Evolutionary conservation across 2,329 filamentous ascomycete species (phyloP), one percentile per base, ranked within the genome.

Genomic region (Penicillium expansum): DNA sequence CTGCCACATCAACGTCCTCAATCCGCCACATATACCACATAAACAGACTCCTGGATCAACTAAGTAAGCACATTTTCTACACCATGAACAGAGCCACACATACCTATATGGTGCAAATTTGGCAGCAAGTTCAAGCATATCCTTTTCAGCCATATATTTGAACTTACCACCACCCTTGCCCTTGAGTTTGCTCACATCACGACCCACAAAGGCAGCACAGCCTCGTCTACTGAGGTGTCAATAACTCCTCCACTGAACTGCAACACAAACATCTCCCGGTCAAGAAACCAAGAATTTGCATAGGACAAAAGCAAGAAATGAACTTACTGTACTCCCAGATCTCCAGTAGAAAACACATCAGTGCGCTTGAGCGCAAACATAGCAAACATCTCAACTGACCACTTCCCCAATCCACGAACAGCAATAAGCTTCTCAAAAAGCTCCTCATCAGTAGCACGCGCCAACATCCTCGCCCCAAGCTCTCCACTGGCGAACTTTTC

Each of bases 21-120:
- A 93, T 86, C 57, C 88, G 81, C 92, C 93, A 97, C 90, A 96
- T 96, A 72, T 96, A 96, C 92, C 92, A 97, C 92, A 97, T 97
- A 69, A 96, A 96, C 42, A 97, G 72, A 67, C 88, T 94, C 69
- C 92, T 87, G 55, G 10, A 29, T 30, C 27, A n/a, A 32, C 2
- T 4, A 44, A 43, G 59, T 70, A 43, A 71, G 63, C 55, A 61
- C 20, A 4, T 27, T 24, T 16, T 18, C 27, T 37, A 27, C 18
- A 20, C 8, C 10, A 16, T 27, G 29, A 14, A 20, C 24, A 33
- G 29, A 14, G 27, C 14, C 27, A 22, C 4, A 57, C 77, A 68
- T 74, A 86, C 83, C 86, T 81, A 75, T 96, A 97, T 4, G 93
- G 94, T 56, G 83, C 82, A 73, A 96, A 99, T 69, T 81, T 85